Evolutionary conservation across 139 green algal genomes (phyloP).

Genomic region (Chlorella sp.): DNA sequence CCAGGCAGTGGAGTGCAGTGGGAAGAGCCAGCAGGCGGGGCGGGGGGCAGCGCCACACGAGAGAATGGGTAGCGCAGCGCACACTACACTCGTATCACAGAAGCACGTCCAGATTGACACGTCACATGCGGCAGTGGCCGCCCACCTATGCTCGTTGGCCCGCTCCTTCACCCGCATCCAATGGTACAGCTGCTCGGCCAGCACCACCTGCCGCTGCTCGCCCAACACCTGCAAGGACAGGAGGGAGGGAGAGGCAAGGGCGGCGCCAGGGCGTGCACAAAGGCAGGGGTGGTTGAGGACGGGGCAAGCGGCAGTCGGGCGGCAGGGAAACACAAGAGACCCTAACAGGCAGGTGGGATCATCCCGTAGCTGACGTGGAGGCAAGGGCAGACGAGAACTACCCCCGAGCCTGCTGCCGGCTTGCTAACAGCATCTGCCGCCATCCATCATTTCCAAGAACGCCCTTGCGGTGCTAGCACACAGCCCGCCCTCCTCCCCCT

Average conservation of each 20-base stretch:
- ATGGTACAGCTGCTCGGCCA: slow-evolving; percentile 49
- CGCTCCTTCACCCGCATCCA: slow-evolving; percentile 42
- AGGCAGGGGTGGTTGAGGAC: neutral
- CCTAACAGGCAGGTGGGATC: too few relatives aligned
- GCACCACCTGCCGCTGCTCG: slow-evolving; percentile 4
- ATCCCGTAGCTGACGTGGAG: too few relatives aligned
- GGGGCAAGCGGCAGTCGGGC: neutral
- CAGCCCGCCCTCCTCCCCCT: neutral
- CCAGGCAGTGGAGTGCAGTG: too few relatives aligned
- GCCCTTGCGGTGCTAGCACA: too few relatives aligned
- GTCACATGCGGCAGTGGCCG: neutral
- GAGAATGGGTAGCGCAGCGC: too few relatives aligned
- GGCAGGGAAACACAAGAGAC: too few relatives aligned
- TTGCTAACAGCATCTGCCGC: too few relatives aligned
- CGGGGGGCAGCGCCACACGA: too few relatives aligned
- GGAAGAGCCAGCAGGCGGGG: neutral
- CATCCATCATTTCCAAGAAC: too few relatives aligned
- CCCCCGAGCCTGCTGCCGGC: too few relatives aligned
- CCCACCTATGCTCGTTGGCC: slow-evolving; percentile 41
- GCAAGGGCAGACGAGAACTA: too few relatives aligned
- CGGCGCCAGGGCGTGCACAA: too few relatives aligned
- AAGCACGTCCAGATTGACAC: neutral
- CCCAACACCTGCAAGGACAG: slow-evolving; percentile 27
- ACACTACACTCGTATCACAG: neutral
- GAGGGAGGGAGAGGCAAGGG: neutral